Evolutionary conservation across 352 stramenopile species (phyloP).

Genomic region (Blastocystis sp.): DNA sequence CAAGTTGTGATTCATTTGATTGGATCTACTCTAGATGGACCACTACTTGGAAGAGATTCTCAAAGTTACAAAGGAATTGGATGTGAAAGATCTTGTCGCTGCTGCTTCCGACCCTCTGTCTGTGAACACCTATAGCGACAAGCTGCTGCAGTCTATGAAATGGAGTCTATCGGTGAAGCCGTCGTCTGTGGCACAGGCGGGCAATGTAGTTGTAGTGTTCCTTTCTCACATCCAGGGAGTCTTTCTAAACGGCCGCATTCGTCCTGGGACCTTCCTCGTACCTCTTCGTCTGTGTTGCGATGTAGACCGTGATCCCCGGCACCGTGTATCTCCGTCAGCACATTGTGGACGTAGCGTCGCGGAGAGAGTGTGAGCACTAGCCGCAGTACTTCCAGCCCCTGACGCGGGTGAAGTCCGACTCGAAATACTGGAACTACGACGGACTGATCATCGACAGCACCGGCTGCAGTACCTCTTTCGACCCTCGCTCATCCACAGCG

Average conservation of each 20-base stretch:
- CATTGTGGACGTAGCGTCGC: neutral
- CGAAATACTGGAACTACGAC: slow-evolving; percentile 53
- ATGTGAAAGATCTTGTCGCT: neutral
- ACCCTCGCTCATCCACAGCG: neutral
- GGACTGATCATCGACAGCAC: slow-evolving; percentile 52
- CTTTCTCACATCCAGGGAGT: neutral
- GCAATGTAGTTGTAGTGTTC: neutral
- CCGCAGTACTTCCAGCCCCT: slow-evolving; percentile 17
- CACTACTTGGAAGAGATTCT: neutral
- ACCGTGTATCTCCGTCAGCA: slow-evolving; percentile 40
- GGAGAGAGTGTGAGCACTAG: neutral
- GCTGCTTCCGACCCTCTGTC: neutral
- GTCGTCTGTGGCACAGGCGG: neutral
- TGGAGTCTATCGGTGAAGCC: neutral
- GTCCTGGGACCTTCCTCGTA: slow-evolving; percentile 25
- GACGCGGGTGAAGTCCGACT: slow-evolving; percentile 28
- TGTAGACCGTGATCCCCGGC: slow-evolving; percentile 36
- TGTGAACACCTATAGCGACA: neutral
- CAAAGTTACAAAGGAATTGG: neutral
- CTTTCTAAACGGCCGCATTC: slow-evolving; percentile 28
- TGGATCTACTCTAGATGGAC: neutral
- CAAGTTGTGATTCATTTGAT: neutral
- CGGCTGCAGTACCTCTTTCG: neutral
- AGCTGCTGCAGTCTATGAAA: neutral
- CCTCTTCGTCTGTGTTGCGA: neutral